Conservation (phyloP, 768 basidiomycete species). For the Pleurotus giganteus region DNA sequence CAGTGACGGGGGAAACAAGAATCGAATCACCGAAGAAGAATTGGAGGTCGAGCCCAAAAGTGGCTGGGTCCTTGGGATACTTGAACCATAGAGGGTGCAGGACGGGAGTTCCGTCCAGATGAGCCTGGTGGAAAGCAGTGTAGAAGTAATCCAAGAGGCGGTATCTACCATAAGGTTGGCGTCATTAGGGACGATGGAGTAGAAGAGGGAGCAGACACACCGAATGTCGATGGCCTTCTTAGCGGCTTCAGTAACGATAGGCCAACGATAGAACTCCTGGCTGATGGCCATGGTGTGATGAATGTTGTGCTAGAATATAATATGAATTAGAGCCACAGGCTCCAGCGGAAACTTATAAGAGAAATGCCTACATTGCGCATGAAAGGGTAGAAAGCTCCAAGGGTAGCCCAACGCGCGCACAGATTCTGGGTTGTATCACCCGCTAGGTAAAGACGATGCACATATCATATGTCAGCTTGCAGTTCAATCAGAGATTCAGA, state of each 20-base stretch:
- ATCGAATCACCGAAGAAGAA: slow-evolving; percentile 69
- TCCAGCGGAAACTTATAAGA: background rate
- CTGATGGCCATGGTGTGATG: slow-evolving; percentile 45
- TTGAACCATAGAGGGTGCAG: slow-evolving; percentile 66
- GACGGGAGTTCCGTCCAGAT: slow-evolving; percentile 57
- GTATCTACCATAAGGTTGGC: slow-evolving; percentile 36
- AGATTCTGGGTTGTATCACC: slow-evolving; percentile 65
- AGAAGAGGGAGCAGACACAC: slow-evolving; percentile 26
- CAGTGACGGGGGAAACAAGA: slow-evolving; percentile 68
- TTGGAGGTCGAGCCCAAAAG: slow-evolving; percentile 61
- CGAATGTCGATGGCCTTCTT: slow-evolving; percentile 59
- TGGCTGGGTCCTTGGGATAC: slow-evolving; percentile 60
- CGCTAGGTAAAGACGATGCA: slow-evolving; percentile 35
- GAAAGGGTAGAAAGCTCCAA: slow-evolving; percentile 79
- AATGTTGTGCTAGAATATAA: slow-evolving; percentile 46
- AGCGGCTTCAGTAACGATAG: slow-evolving; percentile 53
- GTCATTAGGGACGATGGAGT: background rate
- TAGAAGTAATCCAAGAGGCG: slow-evolving; percentile 71
- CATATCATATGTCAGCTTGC: background rate
- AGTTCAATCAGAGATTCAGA: background rate
- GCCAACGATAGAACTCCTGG: slow-evolving; percentile 73
- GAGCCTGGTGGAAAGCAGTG: slow-evolving; percentile 63
- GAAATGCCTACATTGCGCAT: slow-evolving; percentile 62
- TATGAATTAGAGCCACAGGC: background rate
- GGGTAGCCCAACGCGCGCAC: slow-evolving; percentile 74